These are phyloP conservation scores for Actinomucor elegans DNA, from an alignment of 371 early-diverging fungal species.

Conservation along the genomic window DNA sequence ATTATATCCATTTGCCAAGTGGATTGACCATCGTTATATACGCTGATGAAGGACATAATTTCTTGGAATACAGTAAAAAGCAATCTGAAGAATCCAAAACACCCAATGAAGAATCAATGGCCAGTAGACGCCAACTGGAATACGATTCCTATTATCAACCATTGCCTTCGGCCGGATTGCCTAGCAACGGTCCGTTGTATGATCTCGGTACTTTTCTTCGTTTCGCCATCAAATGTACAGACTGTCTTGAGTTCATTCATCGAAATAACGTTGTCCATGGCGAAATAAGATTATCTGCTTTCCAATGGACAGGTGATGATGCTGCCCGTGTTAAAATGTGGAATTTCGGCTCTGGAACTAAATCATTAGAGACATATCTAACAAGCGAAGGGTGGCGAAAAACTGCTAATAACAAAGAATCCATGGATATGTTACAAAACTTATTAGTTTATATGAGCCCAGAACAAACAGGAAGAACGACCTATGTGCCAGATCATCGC, in stretches of 20 bases:
- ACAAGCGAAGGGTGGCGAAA: constrained; percentile 51
- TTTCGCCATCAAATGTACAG: constrained; percentile 45
- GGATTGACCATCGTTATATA: constrained; percentile 40
- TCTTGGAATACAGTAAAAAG: constrained; percentile 9
- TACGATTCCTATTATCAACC: constrained; percentile 1
- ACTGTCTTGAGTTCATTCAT: constrained; percentile 46
- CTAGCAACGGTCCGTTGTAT: constrained; percentile 16
- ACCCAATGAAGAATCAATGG: background rate
- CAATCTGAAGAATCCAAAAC: constrained; percentile 8
- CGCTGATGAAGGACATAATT: constrained; percentile 36
- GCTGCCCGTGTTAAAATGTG: constrained; percentile 33
- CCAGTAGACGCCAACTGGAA: background rate
- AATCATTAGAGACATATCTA: constrained; percentile 34
- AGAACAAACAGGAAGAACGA: constrained; percentile 61
- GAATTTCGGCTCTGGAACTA: constrained; percentile 39
- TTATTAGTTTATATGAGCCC: constrained; percentile 43
- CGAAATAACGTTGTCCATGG: constrained; percentile 43
- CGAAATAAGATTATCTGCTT: constrained; percentile 36
- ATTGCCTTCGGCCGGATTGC: constrained; percentile 6
- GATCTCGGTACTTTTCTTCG: constrained; percentile 46
- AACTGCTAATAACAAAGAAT: constrained; percentile 35
- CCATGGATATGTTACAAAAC: constrained; percentile 22
- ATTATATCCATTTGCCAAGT: constrained; percentile 35
- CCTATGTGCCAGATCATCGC: constrained; percentile 56
- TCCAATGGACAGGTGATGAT: constrained; percentile 43